Base-by-base conservation (phyloP, 306 rosid species). In the Vicia villosa region DNA sequence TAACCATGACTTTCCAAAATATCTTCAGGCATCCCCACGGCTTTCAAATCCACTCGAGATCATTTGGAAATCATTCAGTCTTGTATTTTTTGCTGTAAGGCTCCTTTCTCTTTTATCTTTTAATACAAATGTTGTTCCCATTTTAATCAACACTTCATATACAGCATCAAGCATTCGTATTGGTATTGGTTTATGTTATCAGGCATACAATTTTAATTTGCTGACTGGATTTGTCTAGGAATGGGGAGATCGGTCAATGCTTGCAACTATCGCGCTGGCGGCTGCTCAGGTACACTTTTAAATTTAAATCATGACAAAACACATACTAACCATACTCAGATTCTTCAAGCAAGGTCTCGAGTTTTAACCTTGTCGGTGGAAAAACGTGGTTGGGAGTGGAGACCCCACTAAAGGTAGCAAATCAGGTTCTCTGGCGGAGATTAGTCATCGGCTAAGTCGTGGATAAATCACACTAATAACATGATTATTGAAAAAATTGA, bases 181-280 rank as follows among this genome's bases (percentile, higher is more conserved):
- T n/a, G n/a, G n/a, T n/a, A n/a, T n/a, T 41, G 26, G 63, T 63
- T 58, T 24, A 19, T 76, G 22, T 46, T 60, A 62, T 74, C 56
- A 14, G 28, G 50, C 65, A 43, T 56, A 32, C 38, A 46, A 63
- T 67, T 70, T 63, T 72, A 26, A 76, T 57, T 40, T 55, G 14
- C 20, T 60, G 12, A 15, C 43, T 78, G 71, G 28, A 32, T 67
- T 87, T 85, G 47, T 38, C 72, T 82, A 95, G 99, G 99, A 95
- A 91, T 95, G 99, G 97, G 97, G 99, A 45, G 99, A 95, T 77
- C 97, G 96, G 30, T 95, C 97, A 26, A 91, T 95, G 99, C 99
- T 95, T 74, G 99, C 96, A 30, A 95, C 96, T 47, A 91, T 95
- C 24, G 99, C 99, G 9, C 97, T 95, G 0, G 92, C 88, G 37